phyloP scores from a whole-genome alignment of 148 eudicot species.

The Diospyros lotus region DNA sequence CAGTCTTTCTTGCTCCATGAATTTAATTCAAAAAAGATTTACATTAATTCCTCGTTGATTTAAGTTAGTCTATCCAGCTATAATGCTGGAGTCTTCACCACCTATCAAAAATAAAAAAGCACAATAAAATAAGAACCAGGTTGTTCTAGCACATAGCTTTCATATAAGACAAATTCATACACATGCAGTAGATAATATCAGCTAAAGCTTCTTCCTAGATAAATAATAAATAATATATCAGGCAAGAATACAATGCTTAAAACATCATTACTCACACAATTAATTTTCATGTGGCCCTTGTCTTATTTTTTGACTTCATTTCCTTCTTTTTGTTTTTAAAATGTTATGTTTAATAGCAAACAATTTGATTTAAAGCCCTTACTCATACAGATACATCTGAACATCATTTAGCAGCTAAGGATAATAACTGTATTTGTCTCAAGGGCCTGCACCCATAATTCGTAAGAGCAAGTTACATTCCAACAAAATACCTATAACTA shows the following conservation, averaged over 20 bases:
- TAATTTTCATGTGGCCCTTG: neutral
- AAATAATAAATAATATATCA: neutral
- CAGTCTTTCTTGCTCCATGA: neutral
- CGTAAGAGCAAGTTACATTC: too few relatives aligned
- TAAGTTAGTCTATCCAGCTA: neutral
- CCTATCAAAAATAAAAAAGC: neutral
- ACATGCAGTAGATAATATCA: neutral
- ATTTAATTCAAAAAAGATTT: too few relatives aligned
- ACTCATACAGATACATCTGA: neutral
- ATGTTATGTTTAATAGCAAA: neutral
- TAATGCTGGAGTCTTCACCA: neutral
- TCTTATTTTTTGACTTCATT: too few relatives aligned
- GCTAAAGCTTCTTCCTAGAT: neutral
- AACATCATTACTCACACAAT: neutral
- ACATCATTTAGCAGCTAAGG: neutral
- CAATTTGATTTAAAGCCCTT: neutral
- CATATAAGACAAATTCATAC: neutral
- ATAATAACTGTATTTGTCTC: neutral
- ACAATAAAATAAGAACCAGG: too few relatives aligned
- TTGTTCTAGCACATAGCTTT: too few relatives aligned
- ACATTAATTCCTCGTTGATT: neutral
- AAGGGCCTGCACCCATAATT: too few relatives aligned
- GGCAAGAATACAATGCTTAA: neutral
- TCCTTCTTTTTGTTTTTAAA: too few relatives aligned
- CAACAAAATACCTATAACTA: too few relatives aligned